Evolutionary conservation across 768 basidiomycete genomes (phyloP).

Genomic region (Russula sp.): DNA sequence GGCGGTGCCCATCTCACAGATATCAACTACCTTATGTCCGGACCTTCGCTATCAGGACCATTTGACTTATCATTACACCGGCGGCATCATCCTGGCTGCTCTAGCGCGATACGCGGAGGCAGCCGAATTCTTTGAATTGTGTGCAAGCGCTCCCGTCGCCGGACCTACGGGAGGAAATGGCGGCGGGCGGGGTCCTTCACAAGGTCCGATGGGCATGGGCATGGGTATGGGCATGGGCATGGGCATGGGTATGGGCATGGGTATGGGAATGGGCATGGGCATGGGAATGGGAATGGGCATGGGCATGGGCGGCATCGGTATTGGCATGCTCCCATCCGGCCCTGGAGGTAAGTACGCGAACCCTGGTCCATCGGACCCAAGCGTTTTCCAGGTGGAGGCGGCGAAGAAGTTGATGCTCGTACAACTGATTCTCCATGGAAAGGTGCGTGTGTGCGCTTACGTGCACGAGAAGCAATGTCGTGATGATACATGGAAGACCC

Average conservation of each 20-base stretch:
- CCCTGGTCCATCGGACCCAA: conserved; percentile 41
- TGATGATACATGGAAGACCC: conserved; percentile 35
- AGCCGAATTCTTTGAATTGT: conserved; percentile 77
- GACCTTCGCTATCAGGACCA: conserved; percentile 78
- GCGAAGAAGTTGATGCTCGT: conserved; percentile 79
- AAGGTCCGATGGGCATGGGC: conserved; percentile 9
- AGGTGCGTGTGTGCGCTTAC: conserved; percentile 44
- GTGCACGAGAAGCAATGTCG: background rate
- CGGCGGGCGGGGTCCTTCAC: conserved; percentile 12
- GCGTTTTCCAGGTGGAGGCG: conserved; percentile 80
- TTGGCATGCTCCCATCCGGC: conserved; percentile 17
- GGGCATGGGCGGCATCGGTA: conserved; percentile 16
- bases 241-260: conserved; percentile 20
- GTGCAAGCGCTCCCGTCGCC: conserved; percentile 47
- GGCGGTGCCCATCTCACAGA: conserved; percentile 56
- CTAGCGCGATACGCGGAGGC: conserved; percentile 67
- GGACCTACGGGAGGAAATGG: conserved; percentile 4
- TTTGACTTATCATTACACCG: conserved; percentile 80
- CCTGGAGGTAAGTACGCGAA: conserved; percentile 14
- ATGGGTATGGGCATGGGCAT: conserved; percentile 21
- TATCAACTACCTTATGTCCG: conserved; percentile 52
- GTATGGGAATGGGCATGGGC: conserved; percentile 7
- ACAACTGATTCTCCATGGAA: conserved; percentile 74
- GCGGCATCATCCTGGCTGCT: conserved; percentile 63
- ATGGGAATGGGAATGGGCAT: conserved; percentile 14